Base-by-base conservation (phyloP, 441 rosid genomes). In the Gossypium gossypioides region DNA sequence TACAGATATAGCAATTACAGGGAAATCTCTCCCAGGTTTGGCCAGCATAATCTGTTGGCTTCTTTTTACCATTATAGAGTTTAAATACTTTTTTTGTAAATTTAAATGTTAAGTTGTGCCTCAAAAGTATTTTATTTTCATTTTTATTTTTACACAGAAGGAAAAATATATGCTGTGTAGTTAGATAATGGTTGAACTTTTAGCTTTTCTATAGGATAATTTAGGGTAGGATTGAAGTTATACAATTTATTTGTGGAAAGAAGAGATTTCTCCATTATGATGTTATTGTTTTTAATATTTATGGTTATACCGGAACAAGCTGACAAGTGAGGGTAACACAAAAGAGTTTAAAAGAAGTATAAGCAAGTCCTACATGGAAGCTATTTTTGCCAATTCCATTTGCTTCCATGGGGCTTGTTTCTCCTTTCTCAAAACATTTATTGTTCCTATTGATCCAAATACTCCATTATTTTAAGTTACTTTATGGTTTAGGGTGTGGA, bases 11-110 rank as follows among this genome's bases (percentile, higher is more conserved):
- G 68, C 78, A 66, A 21, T 52, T 48, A 4, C 60, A 29, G 56
- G 73, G 78, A 13, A 46, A 64, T 40, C 77, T 78, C 60, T 69
- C 63, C 76, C 85, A 89, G 89, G 86, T 88, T 81, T 81, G 88
- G 78, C 75, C 42, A 75, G 84, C 72, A 70, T 68, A 66, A 69
- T 78, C 69, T 76, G 32, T 27, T 27, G 63, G 63, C 29, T 60
- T 69, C 56, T 69, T 82, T 69, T 68, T 46, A 72, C 71, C 54
- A 40, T 59, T 12, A 2, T 57, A 18, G 42, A n/a, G 63, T 24
- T 60, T 67, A 63, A 34, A 75, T 40, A 42, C 68, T 27, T 27
- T 64, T 56, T 29, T 54, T 64, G 34, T 66, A 77, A 15, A 63
- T 83, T 56, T 34, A 72, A 72, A 69, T 50, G 67, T 69, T 19